A percentile compares a stretch with the other conserved stretches of the same genome.
phyloP scores from a whole-genome alignment of 2,329 filamentous ascomycete species.

The Lachnellula cervina region DNA sequence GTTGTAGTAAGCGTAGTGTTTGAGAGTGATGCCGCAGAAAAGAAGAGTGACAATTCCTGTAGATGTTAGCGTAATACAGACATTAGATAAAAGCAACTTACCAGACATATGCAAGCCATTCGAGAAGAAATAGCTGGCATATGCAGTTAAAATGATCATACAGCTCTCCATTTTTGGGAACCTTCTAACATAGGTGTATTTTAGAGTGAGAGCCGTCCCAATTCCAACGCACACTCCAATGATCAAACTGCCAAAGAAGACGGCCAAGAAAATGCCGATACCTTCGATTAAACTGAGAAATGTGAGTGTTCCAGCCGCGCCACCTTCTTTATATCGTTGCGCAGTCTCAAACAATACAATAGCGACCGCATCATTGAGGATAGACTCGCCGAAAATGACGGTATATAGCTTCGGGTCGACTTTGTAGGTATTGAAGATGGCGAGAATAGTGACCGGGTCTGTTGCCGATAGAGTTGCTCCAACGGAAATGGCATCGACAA shows the following conservation, averaged over 20 bases:
- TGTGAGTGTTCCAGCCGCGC: constrained; percentile 63
- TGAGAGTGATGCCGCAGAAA: constrained; percentile 96
- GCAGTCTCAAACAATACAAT: constrained; percentile 99
- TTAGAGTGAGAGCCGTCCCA: constrained; percentile 78
- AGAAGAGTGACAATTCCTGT: constrained; percentile 79
- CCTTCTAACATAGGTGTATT: constrained; percentile 88
- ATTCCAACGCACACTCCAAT: constrained; percentile 88
- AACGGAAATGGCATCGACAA: constrained; percentile 94
- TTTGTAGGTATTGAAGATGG: constrained; percentile 99
- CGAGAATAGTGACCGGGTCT: constrained; percentile 93
- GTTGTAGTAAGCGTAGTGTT: constrained; percentile 99
- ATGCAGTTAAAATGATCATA: constrained; percentile 86
- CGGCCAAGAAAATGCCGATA: constrained; percentile 87
- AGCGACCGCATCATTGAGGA: constrained; percentile 95
- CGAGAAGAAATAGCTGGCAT: constrained; percentile 96
- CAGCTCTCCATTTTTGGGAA: constrained; percentile 97
- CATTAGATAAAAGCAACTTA: constrained; percentile 42
- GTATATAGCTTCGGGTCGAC: constrained; percentile 98
- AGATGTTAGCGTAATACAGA: background rate
- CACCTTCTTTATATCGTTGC: constrained; percentile 79
- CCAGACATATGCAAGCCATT: constrained; percentile 95
- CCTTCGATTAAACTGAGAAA: constrained; percentile 83
- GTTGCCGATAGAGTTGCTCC: constrained; percentile 95
- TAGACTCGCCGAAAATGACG: constrained; percentile 97
- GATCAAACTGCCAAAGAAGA: constrained; percentile 90